A percentile compares a stretch with the other conserved stretches of the same genome.
phyloP scores from a whole-genome alignment of 805 yeast species.

The Komagataella phaffii region DNA sequence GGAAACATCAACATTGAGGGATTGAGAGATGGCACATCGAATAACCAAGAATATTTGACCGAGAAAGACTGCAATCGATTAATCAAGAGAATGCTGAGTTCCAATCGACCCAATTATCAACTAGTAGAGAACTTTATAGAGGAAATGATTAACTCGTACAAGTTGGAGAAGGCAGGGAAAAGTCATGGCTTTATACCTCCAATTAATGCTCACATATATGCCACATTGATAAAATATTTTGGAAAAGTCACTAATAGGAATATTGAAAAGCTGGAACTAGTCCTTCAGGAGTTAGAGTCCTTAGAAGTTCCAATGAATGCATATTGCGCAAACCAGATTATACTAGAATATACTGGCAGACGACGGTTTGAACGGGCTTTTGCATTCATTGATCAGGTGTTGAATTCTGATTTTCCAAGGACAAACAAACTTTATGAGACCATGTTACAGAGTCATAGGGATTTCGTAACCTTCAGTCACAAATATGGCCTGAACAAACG shows the following conservation, averaged over 20 bases:
- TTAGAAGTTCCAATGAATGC: slow-evolving; percentile 18
- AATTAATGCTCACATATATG: slow-evolving; percentile 26
- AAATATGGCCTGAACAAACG: background rate
- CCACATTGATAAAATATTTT: slow-evolving; percentile 22
- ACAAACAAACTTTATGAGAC: background rate
- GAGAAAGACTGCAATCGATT: slow-evolving; percentile 13
- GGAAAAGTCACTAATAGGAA: slow-evolving; percentile 15
- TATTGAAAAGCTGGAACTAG: slow-evolving; percentile 13
- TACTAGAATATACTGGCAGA: slow-evolving; percentile 17
- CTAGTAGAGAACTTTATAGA: slow-evolving; percentile 19
- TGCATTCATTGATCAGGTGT: background rate
- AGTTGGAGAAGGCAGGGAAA: slow-evolving; percentile 3
- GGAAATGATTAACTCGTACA: slow-evolving; percentile 13
- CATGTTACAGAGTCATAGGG: background rate
- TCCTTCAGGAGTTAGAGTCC: slow-evolving; percentile 18
- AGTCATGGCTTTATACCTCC: slow-evolving; percentile 17
- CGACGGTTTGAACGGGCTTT: slow-evolving; percentile 18
- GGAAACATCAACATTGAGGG: background rate
- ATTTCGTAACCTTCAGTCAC: background rate
- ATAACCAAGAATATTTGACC: slow-evolving; percentile 5
- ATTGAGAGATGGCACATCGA: background rate
- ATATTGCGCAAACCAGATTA: slow-evolving; percentile 22
- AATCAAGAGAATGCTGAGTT: slow-evolving; percentile 9
- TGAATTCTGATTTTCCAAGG: background rate
- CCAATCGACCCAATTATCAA: slow-evolving; percentile 7